Conservation (phyloP, 2,329 filamentous ascomycete species). For the Fusarium humuli region DNA sequence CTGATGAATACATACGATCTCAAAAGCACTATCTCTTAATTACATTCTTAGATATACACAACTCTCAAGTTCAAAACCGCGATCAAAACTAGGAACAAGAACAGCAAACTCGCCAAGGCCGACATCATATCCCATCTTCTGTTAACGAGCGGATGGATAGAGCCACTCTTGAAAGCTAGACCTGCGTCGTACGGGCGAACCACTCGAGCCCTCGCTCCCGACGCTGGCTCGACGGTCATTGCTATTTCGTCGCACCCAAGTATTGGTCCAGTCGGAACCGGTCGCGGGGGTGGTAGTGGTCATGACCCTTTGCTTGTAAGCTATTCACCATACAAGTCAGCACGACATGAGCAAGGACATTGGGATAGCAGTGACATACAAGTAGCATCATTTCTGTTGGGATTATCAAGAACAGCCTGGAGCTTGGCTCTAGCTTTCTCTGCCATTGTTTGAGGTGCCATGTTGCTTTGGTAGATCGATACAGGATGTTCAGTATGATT, state of each 20-base stretch:
- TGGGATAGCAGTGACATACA: not conserved
- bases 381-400: slow-evolving; percentile 29
- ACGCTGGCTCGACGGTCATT: slow-evolving; percentile 31
- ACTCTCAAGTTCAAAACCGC: not conserved
- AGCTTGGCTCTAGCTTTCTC: slow-evolving; percentile 39
- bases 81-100: not conserved
- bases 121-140: not conserved
- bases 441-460: slow-evolving; percentile 34
- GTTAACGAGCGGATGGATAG: slow-evolving; percentile 34
- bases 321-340: not conserved
- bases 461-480: not conserved
- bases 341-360: accelerated
- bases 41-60: not conserved
- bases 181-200: slow-evolving; percentile 23
- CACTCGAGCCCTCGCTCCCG: slow-evolving; percentile 27
- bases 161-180: slow-evolving; percentile 39
- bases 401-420: slow-evolving; percentile 35
- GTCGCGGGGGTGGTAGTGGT: slow-evolving; percentile 27
- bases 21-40: not conserved
- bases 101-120: not conserved
- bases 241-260: slow-evolving; percentile 31
- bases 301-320: slow-evolving; percentile 39
- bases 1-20: accelerated
- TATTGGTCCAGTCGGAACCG: slow-evolving; percentile 30
- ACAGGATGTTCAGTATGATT: not conserved